Percentiles rank a stretch among this genome's conserved stretches.
phyloP scores from a whole-genome alignment of 2,329 filamentous ascomycete genomes.

The Alternaria sp. region DNA sequence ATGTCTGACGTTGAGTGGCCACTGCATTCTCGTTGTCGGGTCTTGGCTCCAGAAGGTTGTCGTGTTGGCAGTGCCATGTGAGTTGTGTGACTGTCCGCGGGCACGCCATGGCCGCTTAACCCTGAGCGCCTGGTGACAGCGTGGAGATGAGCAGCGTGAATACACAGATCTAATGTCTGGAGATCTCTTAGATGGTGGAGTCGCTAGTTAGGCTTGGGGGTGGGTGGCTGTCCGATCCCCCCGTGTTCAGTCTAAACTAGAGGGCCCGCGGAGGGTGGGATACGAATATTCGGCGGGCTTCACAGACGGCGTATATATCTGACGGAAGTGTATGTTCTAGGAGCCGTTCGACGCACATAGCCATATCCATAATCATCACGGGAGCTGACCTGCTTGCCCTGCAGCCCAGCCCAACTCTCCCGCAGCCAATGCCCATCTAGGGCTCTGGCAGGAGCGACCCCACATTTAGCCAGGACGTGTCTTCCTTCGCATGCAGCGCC shows the following conservation, averaged over 20 bases:
- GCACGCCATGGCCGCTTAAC: conserved; percentile 28
- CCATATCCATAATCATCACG: conserved; percentile 8
- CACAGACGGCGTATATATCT: conserved; percentile 13
- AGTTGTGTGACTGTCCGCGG: conserved; percentile 24
- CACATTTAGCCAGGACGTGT: conserved; percentile 17
- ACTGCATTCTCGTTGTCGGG: conserved; percentile 25
- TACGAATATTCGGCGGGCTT: conserved; percentile 10
- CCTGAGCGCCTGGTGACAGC: conserved; percentile 21
- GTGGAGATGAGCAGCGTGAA: conserved; percentile 21
- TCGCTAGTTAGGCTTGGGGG: conserved; percentile 6
- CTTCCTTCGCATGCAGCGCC: conserved; percentile 21
- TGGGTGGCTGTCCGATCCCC: conserved; percentile 11
- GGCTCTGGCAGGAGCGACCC: conserved; percentile 18
- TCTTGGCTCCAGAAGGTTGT: conserved; percentile 29
- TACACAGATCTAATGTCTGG: conserved; percentile 25
- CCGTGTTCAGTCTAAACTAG: conserved; percentile 9
- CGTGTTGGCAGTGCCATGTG: conserved; percentile 39
- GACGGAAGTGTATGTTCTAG: not conserved
- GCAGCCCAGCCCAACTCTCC: conserved; percentile 18
- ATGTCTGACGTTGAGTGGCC: conserved; percentile 16
- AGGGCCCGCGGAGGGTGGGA: conserved; percentile 5
- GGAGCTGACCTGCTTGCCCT: conserved; percentile 16
- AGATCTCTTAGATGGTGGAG: conserved; percentile 16
- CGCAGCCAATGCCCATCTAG: conserved; percentile 21
- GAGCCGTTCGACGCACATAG: conserved; percentile 9